Evolutionary conservation across 2,329 filamentous ascomycete genomes (phyloP), one percentile per base, ranked within the genome.

Genomic region (Penicillium janthinellum): DNA sequence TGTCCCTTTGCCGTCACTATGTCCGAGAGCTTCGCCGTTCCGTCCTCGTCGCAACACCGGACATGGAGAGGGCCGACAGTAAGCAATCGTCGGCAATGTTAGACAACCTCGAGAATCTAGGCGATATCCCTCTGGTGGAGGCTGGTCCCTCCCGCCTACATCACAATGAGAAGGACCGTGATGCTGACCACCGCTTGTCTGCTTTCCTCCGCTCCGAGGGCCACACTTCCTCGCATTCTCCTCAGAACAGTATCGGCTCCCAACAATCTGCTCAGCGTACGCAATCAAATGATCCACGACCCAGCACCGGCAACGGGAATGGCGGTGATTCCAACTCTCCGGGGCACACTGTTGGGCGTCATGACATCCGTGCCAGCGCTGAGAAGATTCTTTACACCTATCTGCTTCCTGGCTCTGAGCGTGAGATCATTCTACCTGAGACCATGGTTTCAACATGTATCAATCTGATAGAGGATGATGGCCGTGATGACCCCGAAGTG

Each of bases 301-400:
- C 83, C 7, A 86, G 83, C 70, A 87, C 83, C 53, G 84, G 87
- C 48, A 76, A 87, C 37, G 87, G 86, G 3, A 87, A 89, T 54
- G 60, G 56, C 14, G 59, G 57, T 37, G 90, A 93, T 71, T 93
- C 90, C 12, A 91, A 88, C 72, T 96, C 92, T 12, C 91, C 92
- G 0, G 86, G 87, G 3, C 90, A 96, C 72, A 90, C 89, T 0
- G 92, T 97, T 45, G 86, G 89, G n/a, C 86, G 95, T 64, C 87
- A 92, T 63, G 95, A 99, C 71, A 92, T 99, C 67, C 87, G 92
- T 58, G 90, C 92, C 10, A 96, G 92, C 3, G 96, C 96, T 0
- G 95, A 98, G 80, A 97, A 96, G 83, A 97, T 99, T 53, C 84
- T 99, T n/a, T 99, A 97, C 79, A 98, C 94, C 1, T 99, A 95